Conservation (phyloP, 2,329 filamentous ascomycete genomes). For the Fusarium oxysporum region DNA sequence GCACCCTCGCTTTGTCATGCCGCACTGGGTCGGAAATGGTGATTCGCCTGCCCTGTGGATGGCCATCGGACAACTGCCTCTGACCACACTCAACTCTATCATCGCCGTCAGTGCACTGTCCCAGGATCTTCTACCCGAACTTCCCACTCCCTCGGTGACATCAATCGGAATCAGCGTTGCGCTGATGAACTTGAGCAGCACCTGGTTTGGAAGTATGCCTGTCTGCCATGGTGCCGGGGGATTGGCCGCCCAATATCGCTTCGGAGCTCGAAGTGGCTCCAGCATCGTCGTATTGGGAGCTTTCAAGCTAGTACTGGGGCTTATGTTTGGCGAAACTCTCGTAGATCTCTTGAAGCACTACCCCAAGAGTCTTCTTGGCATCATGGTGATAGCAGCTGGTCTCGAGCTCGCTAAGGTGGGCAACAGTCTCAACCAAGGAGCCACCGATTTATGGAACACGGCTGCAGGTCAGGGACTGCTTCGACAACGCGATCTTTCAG, state of each 20-base stretch:
- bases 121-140: slow-evolving; percentile 77
- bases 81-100: slow-evolving; percentile 93
- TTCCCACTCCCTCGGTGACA: slow-evolving; percentile 77
- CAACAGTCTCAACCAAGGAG: slow-evolving; percentile 82
- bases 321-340: slow-evolving; percentile 81
- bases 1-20: slow-evolving; percentile 63
- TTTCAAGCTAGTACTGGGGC: slow-evolving; percentile 79
- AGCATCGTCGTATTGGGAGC: slow-evolving; percentile 83
- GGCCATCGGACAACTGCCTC: slow-evolving; percentile 88
- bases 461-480: slow-evolving; percentile 56
- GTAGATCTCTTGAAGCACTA: slow-evolving; percentile 77
- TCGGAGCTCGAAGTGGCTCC: slow-evolving; percentile 88
- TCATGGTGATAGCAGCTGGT: slow-evolving; percentile 92
- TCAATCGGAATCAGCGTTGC: slow-evolving; percentile 84
- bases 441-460: slow-evolving; percentile 68
- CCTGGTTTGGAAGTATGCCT: slow-evolving; percentile 96
- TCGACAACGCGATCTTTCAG: slow-evolving; percentile 65
- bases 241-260: slow-evolving; percentile 89
- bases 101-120: slow-evolving; percentile 87
- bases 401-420: slow-evolving; percentile 89
- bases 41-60: slow-evolving; percentile 57
- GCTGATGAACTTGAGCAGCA: slow-evolving; percentile 83
- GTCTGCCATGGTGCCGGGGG: slow-evolving; percentile 94
- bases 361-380: slow-evolving; percentile 80
- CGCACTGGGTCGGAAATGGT: slow-evolving; percentile 46